phyloP scores from a whole-genome alignment of 73 alveolate genomes.

The Paramecium pentaurelia region DNA sequence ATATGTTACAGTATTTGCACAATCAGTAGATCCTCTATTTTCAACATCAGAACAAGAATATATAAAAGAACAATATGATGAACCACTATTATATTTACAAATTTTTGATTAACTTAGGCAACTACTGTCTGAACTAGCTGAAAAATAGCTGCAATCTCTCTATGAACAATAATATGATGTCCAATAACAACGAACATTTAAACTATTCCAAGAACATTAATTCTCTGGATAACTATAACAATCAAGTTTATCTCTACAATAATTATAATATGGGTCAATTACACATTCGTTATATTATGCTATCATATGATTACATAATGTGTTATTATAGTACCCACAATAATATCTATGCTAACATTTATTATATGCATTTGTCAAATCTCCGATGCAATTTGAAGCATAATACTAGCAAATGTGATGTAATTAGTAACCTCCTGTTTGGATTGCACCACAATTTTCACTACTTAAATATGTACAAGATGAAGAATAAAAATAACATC shows the following conservation, averaged over 20 bases:
- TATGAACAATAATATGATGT: not conserved
- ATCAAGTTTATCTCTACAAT: not conserved
- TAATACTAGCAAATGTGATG: not conserved
- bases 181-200: not conserved
- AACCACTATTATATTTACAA: not conserved
- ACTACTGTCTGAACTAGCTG: not conserved
- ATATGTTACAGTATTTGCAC: not conserved
- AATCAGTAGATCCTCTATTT: not conserved
- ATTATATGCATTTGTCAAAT: not conserved
- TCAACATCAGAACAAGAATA: not conserved
- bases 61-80: not conserved
- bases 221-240: not conserved
- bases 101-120: not conserved
- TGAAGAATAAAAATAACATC: not conserved
- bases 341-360: not conserved
- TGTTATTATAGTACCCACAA: not conserved
- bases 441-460: not conserved
- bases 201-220: not conserved
- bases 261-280: not conserved
- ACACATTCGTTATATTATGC: not conserved
- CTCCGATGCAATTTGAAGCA: not conserved
- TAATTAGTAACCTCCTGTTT: not conserved
- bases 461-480: not conserved
- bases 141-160: not conserved
- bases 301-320: not conserved